These are phyloP conservation scores for Otatea glauca DNA, from an alignment of 176 grass and related monocot species.

Conservation along the genomic window DNA sequence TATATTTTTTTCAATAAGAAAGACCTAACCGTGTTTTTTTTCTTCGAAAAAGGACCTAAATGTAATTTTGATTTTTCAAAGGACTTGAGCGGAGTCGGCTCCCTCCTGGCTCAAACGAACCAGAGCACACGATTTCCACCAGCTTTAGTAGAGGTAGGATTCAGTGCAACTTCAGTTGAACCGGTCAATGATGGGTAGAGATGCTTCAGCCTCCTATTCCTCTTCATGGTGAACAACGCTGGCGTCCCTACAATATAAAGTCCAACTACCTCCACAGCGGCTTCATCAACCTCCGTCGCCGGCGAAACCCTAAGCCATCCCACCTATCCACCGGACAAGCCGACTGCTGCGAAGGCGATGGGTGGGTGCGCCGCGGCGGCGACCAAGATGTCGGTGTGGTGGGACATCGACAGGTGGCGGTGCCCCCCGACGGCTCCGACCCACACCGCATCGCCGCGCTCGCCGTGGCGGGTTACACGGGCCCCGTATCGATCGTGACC, in stretches of 20 bases:
- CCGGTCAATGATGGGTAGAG: no score
- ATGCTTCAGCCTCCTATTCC: no score
- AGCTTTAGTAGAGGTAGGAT: no score
- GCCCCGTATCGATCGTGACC: conserved; percentile 70
- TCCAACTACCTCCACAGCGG: background rate
- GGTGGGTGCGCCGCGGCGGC: conserved; percentile 29
- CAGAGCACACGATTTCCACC: no score
- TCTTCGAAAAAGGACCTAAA: no score
- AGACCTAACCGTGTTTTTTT: no score
- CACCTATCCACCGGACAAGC: background rate
- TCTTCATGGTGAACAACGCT: conserved; percentile 5
- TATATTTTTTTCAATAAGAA: no score
- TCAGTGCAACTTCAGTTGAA: no score
- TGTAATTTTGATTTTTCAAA: no score
- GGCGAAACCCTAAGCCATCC: conserved; percentile 39
- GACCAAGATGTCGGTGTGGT: conserved; percentile 87
- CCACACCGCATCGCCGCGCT: conserved; percentile 66
- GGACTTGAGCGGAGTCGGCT: no score
- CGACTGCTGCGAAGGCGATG: background rate
- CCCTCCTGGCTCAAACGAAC: no score
- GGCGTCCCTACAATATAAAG: background rate
- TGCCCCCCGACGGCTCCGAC: conserved; percentile 57
- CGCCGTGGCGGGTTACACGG: conserved; percentile 53
- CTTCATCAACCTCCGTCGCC: background rate
- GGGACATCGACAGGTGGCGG: conserved; percentile 83